Conservation (phyloP, 305 asterid species). For the Ilex paraguariensis region DNA sequence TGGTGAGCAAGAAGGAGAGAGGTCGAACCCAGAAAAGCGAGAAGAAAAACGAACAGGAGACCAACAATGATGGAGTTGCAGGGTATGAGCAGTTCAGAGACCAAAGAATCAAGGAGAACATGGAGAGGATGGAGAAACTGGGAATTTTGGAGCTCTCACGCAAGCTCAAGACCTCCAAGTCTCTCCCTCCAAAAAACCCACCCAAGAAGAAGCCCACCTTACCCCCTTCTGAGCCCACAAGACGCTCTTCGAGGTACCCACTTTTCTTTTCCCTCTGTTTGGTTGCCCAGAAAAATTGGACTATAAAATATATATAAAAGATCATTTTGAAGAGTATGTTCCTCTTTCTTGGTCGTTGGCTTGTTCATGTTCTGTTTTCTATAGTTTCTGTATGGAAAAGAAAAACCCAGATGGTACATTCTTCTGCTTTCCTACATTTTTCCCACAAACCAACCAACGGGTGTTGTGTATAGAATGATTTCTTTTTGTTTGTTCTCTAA, state of each 20-base stretch:
- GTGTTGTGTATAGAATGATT: background rate
- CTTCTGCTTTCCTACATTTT: background rate
- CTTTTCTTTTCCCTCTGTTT: background rate
- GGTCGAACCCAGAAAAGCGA: background rate
- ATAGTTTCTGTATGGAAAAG: background rate
- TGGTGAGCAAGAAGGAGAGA: background rate
- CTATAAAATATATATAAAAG: too few relatives aligned
- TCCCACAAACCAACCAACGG: background rate
- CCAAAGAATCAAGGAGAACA: constrained; percentile 56
- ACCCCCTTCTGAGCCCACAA: constrained; percentile 27
- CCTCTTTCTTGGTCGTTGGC: background rate
- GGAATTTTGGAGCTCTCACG: constrained; percentile 52
- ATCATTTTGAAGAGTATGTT: background rate
- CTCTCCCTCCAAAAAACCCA: constrained; percentile 2
- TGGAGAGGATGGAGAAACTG: constrained; percentile 52
- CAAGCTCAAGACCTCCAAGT: constrained; percentile 25
- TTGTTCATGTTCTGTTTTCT: background rate
- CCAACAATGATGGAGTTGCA: constrained; percentile 4
- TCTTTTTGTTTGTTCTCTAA: background rate
- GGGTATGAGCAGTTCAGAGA: constrained; percentile 55
- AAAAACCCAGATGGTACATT: background rate
- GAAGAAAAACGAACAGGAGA: background rate
- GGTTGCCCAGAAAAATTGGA: too few relatives aligned
- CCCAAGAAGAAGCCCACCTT: constrained; percentile 14
- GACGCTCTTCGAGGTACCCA: constrained; percentile 63